These are phyloP conservation scores for Euphorbia peplus DNA, from an alignment of 345 rosid species.

Conservation along the genomic window DNA sequence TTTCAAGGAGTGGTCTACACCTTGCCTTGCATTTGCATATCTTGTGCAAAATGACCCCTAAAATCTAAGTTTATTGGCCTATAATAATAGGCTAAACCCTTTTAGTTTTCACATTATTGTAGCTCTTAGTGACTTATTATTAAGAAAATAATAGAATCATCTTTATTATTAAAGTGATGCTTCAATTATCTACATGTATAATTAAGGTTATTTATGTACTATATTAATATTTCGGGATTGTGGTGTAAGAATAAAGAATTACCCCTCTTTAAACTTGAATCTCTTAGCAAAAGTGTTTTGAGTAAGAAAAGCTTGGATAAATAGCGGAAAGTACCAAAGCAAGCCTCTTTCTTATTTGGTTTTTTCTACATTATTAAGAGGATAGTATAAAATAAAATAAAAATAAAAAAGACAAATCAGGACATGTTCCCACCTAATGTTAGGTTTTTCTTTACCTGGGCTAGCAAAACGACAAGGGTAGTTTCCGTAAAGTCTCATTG, in stretches of 20 bases:
- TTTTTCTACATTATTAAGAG: background rate
- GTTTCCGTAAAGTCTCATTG: conserved; percentile 7
- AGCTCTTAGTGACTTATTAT: background rate
- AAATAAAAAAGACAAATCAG: background rate
- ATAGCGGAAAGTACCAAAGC: no score
- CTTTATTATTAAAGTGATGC: background rate
- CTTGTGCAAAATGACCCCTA: background rate
- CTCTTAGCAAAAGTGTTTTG: background rate
- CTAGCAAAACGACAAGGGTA: conserved; percentile 13
- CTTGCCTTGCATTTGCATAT: background rate
- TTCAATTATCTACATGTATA: no score
- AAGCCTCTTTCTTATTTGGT: background rate
- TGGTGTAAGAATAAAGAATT: background rate
- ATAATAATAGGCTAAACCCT: background rate
- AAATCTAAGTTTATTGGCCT: background rate
- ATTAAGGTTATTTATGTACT: no score
- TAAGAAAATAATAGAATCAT: background rate
- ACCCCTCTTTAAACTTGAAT: background rate
- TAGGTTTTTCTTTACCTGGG: background rate
- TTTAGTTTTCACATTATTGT: background rate
- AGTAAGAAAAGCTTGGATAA: background rate
- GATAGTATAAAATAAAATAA: no score
- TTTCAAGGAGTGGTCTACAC: background rate
- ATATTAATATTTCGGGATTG: background rate
- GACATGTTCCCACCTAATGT: background rate